These are phyloP conservation scores for Yamadazyma friedrichii DNA, from an alignment of 1,139 yeast species.

Conservation along the genomic window DNA sequence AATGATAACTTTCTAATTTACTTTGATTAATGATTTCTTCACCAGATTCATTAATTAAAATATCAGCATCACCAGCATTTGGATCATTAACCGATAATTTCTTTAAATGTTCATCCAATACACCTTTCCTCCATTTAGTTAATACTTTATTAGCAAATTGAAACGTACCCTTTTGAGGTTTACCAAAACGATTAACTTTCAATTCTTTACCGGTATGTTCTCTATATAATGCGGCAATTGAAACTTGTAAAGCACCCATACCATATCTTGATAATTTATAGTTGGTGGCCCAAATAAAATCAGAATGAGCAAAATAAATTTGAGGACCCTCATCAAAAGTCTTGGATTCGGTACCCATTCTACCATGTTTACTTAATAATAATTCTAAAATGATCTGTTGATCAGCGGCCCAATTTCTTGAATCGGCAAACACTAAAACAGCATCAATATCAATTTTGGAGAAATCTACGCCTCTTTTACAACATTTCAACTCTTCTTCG, in stretches of 20 bases:
- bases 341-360: conserved; percentile 74
- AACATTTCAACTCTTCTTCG: conserved; percentile 61
- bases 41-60: conserved; percentile 47
- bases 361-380: conserved; percentile 70
- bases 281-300: conserved; percentile 86
- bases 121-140: conserved; percentile 74
- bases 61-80: conserved; percentile 45
- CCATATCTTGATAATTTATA: conserved; percentile 79
- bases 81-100: conserved; percentile 48
- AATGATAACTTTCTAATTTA: conserved; percentile 38
- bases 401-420: conserved; percentile 88
- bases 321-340: conserved; percentile 76
- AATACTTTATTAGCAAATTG: conserved; percentile 75
- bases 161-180: conserved; percentile 83
- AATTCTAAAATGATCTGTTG: conserved; percentile 82
- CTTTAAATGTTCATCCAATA: conserved; percentile 69
- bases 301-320: conserved; percentile 84
- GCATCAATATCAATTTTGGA: conserved; percentile 64
- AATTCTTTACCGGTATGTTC: conserved; percentile 80
- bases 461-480: conserved; percentile 60
- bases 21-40: conserved; percentile 48
- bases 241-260: conserved; percentile 87
- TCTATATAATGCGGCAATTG: conserved; percentile 76
- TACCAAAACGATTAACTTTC: conserved; percentile 76
- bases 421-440: conserved; percentile 76